Evolutionary conservation across 441 rosid genomes (phyloP).

Genomic region (Corymbia citriodora): DNA sequence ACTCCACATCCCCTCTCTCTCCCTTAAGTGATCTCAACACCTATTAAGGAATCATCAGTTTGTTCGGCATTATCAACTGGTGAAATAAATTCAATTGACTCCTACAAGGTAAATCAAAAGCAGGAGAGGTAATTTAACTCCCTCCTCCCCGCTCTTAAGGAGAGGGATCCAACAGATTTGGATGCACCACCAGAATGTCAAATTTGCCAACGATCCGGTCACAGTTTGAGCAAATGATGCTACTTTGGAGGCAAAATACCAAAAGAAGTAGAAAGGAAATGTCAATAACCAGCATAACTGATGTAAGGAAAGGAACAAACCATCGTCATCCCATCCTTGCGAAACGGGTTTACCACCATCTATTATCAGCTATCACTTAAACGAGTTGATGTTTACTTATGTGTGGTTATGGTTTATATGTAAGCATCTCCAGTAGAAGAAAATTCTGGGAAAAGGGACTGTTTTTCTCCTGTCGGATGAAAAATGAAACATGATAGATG

Average conservation of each 20-base stretch:
- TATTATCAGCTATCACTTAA: no score
- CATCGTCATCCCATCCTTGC: not conserved
- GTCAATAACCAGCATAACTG: not conserved
- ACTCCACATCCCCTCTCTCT: not conserved
- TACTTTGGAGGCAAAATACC: not conserved
- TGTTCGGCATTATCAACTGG: not conserved
- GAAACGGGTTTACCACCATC: not conserved
- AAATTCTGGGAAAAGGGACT: not conserved
- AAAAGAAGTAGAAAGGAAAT: not conserved
- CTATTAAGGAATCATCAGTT: not conserved
- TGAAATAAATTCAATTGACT: not conserved
- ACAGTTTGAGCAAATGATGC: not conserved
- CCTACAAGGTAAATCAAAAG: not conserved
- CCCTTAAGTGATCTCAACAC: not conserved
- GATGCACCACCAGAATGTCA: not conserved
- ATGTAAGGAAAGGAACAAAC: not conserved
- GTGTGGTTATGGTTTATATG: not conserved
- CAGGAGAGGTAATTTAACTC: not conserved
- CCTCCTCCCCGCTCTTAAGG: accelerated
- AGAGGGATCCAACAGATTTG: not conserved
- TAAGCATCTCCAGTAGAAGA: not conserved
- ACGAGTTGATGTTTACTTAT: not conserved
- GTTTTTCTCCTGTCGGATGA: not conserved
- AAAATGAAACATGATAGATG: not conserved
- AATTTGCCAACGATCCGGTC: not conserved